These are phyloP conservation scores for Arachnopeziza araneosa DNA, from an alignment of 2,329 filamentous ascomycete species.

Conservation along the genomic window DNA sequence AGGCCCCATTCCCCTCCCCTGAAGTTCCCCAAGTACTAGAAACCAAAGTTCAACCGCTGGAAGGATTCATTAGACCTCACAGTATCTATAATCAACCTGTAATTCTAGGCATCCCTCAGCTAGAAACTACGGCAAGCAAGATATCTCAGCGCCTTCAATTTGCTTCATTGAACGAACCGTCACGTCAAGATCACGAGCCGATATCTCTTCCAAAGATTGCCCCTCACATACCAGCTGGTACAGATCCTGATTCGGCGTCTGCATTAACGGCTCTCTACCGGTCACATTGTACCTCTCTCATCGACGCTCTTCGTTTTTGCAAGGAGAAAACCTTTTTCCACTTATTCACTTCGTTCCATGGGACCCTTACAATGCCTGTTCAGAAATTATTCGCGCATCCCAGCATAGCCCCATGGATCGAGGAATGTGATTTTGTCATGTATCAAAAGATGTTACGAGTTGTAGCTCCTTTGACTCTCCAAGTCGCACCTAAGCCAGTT, in stretches of 20 bases:
- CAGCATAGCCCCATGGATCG: slow-evolving; percentile 83
- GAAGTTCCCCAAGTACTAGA: slow-evolving; percentile 32
- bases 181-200: slow-evolving; percentile 59
- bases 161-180: slow-evolving; percentile 48
- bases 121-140: slow-evolving; percentile 53
- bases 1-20: slow-evolving; percentile 36
- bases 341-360: slow-evolving; percentile 90
- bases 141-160: slow-evolving; percentile 57
- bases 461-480: slow-evolving; percentile 79
- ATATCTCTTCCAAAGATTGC: slow-evolving; percentile 83
- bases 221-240: slow-evolving; percentile 71
- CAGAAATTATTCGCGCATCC: slow-evolving; percentile 85
- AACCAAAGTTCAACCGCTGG: slow-evolving; percentile 20
- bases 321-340: slow-evolving; percentile 97
- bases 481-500: slow-evolving; percentile 84
- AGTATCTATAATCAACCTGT: slow-evolving; percentile 58
- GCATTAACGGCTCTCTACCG: slow-evolving; percentile 84
- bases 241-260: slow-evolving; percentile 80
- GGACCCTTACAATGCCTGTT: slow-evolving; percentile 92
- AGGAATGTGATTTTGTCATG: slow-evolving; percentile 89
- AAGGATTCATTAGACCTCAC: slow-evolving; percentile 35
- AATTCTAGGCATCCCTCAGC: slow-evolving; percentile 49
- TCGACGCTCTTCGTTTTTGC: slow-evolving; percentile 93
- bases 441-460: slow-evolving; percentile 97
- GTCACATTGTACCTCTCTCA: slow-evolving; percentile 89